Percentiles rank a stretch among this genome's conserved stretches.
Conservation (phyloP, 2,329 filamentous ascomycete genomes). For the Pseudogymnoascus sp. region DNA sequence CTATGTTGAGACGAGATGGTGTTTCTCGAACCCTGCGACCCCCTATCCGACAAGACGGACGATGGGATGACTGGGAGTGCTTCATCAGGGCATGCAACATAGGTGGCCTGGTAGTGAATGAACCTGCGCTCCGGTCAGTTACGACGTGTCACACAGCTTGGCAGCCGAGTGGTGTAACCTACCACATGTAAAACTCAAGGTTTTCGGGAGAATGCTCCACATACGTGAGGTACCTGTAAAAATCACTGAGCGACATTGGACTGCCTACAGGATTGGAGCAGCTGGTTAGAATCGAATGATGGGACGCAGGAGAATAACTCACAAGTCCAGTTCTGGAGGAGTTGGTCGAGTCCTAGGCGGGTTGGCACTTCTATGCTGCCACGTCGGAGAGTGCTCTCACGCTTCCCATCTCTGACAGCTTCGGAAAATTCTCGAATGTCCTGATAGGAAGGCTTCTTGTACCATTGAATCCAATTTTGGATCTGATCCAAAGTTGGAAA, state of each 20-base stretch:
- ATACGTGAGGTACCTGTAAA: constrained; percentile 45
- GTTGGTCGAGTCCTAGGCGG: constrained; percentile 37
- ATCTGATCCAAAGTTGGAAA: neutral
- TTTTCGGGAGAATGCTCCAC: constrained; percentile 44
- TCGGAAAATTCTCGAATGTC: constrained; percentile 40
- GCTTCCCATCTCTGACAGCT: constrained; percentile 30
- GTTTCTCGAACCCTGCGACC: neutral
- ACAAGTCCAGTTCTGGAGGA: constrained; percentile 43
- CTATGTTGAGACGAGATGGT: neutral
- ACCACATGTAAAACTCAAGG: constrained; percentile 45
- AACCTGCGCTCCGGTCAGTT: constrained; percentile 29
- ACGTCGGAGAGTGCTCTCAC: constrained; percentile 32
- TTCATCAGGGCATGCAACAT: constrained; percentile 19
- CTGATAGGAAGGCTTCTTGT: constrained; percentile 43
- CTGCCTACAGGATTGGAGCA: constrained; percentile 28
- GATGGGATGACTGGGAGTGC: neutral
- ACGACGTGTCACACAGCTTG: neutral
- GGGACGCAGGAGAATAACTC: constrained; percentile 11
- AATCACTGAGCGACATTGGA: constrained; percentile 43
- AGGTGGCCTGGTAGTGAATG: constrained; percentile 35
- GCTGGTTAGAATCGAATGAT: neutral
- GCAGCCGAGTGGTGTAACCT: constrained; percentile 13
- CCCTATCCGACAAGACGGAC: neutral
- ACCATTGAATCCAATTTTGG: constrained; percentile 36
- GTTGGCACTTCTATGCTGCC: constrained; percentile 33